Evolutionary conservation across 306 rosid species (phyloP).

Genomic region (Ammopiptanthus mongolicus): DNA sequence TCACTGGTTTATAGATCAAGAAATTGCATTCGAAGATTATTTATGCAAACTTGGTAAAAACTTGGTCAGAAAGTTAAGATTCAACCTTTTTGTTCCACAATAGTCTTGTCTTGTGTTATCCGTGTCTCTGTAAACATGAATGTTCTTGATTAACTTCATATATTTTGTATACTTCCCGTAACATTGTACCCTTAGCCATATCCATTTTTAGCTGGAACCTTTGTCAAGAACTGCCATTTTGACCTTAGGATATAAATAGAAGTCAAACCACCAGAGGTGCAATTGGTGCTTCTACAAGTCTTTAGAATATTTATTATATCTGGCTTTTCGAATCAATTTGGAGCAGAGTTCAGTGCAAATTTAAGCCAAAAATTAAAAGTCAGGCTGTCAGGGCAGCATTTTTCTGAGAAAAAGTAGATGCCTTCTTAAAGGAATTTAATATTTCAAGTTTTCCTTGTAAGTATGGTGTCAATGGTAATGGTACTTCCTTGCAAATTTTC

Average conservation of each 20-base stretch:
- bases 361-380: neutral
- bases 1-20: slow-evolving; percentile 11
- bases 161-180: neutral
- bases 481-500: too few relatives aligned
- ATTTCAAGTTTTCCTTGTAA: neutral
- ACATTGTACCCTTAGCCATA: neutral
- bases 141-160: neutral
- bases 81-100: neutral
- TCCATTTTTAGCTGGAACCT: neutral
- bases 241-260: neutral
- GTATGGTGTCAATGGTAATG: neutral
- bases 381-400: neutral
- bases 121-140: neutral
- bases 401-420: neutral
- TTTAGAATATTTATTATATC: neutral
- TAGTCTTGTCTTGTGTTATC: neutral
- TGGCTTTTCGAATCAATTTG: neutral
- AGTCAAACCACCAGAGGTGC: neutral
- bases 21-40: neutral
- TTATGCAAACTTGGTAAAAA: neutral
- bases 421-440: neutral
- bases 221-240: neutral
- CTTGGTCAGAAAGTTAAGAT: neutral
- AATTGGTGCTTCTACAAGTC: neutral
- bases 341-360: neutral